phyloP scores from a whole-genome alignment of 2,329 filamentous ascomycete species.

The Colletotrichum sp. region DNA sequence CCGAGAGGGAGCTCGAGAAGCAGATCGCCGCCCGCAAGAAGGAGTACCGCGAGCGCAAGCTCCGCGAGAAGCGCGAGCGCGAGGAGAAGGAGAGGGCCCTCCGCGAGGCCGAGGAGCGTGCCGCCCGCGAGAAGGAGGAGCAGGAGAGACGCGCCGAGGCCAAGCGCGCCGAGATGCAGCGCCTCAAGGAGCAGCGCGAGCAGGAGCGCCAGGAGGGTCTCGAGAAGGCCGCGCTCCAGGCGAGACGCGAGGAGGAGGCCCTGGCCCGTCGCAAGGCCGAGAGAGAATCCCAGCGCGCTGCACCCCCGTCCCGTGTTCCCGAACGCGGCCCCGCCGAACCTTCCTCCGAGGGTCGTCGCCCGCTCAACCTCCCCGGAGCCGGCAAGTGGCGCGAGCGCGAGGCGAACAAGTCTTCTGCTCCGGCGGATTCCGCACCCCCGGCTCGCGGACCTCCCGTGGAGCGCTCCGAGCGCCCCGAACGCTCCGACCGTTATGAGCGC shows the following conservation, averaged over 20 bases:
- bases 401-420: constrained; percentile 30
- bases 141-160: constrained; percentile 81
- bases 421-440: constrained; percentile 36
- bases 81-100: constrained; percentile 83
- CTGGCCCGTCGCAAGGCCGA: constrained; percentile 74
- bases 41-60: constrained; percentile 83
- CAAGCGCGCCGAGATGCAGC: constrained; percentile 73
- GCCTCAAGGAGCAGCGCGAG: constrained; percentile 68
- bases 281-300: constrained; percentile 55
- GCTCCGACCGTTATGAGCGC: constrained; percentile 17
- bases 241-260: constrained; percentile 86
- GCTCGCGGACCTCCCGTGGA: constrained; percentile 24
- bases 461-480: neutral
- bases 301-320: constrained; percentile 45
- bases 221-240: constrained; percentile 73
- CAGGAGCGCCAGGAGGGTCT: constrained; percentile 71
- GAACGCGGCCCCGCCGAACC: constrained; percentile 39
- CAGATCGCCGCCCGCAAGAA: constrained; percentile 88
- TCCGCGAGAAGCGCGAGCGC: constrained; percentile 81
- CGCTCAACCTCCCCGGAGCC: constrained; percentile 33
- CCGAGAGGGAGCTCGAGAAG: constrained; percentile 90
- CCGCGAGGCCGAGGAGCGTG: constrained; percentile 85
- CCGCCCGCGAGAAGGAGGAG: constrained; percentile 83
- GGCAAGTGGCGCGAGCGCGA: constrained; percentile 51
- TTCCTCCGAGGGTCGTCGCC: constrained; percentile 25